Evolutionary conservation across 192 early-diverging fungal species (phyloP).

Genomic region (Coemansia reversa): DNA sequence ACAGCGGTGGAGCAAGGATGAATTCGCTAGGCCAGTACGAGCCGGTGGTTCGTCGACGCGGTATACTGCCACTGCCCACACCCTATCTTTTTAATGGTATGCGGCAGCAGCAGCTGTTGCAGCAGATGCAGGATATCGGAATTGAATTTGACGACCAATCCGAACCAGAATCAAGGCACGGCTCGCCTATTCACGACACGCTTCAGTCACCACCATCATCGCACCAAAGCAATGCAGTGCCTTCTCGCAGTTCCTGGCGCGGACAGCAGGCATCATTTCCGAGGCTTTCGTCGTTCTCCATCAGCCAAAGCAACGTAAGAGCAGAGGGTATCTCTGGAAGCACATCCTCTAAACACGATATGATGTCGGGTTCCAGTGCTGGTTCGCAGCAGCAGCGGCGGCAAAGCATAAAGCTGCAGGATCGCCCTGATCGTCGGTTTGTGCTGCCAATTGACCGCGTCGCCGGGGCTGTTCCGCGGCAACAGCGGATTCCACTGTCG

Average conservation of each 20-base stretch:
- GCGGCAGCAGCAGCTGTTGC: conserved; percentile 18
- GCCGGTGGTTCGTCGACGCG: conserved; percentile 15
- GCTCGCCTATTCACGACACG: conserved; percentile 28
- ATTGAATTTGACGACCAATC: conserved; percentile 3
- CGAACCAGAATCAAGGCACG: conserved; percentile 19
- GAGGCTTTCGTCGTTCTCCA: conserved; percentile 50
- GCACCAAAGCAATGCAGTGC: conserved; percentile 6
- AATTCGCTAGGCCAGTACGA: conserved; percentile 2
- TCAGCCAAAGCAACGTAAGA: conserved; percentile 52
- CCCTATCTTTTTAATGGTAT: conserved; percentile 43
- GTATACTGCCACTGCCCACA: conserved; percentile 36
- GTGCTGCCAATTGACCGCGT: conserved; percentile 34
- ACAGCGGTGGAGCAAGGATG: neutral
- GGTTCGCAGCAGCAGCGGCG: too few relatives aligned
- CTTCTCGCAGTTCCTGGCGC: conserved; percentile 3
- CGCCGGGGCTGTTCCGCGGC: conserved; percentile 12
- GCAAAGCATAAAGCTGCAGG: too few relatives aligned
- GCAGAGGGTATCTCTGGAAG: conserved; percentile 13
- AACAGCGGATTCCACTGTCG: neutral
- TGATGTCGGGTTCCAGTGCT: neutral
- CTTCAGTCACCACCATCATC: conserved; percentile 4
- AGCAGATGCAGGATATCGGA: neutral
- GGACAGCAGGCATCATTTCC: conserved; percentile 39
- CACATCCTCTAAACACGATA: neutral
- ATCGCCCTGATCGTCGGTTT: conserved; percentile 22